Percentiles rank a stretch among this genome's conserved stretches.
Conservation (phyloP, 2,329 filamentous ascomycete genomes). For the Aspergillus nomiae region DNA sequence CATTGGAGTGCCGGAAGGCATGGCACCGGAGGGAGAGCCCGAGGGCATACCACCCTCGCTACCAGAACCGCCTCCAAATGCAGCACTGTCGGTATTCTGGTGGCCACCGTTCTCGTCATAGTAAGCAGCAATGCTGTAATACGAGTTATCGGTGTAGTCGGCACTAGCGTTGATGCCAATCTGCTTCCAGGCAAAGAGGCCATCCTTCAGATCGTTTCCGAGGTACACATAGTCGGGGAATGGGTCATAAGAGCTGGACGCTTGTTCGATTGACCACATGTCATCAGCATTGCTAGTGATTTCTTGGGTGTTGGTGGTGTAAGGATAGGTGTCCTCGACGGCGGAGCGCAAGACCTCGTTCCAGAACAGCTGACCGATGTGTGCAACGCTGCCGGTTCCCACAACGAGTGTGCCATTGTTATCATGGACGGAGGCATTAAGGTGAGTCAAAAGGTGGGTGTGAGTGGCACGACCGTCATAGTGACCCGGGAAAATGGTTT, state of each 20-base stretch:
- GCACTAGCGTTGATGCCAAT: conserved; percentile 49
- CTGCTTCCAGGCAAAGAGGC: conserved; percentile 53
- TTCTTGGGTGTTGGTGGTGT: conserved; percentile 30
- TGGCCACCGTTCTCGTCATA: conserved; percentile 25
- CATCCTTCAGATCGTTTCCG: conserved; percentile 50
- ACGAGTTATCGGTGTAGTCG: conserved; percentile 27
- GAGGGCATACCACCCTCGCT: conserved; percentile 8
- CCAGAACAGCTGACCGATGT: conserved; percentile 55
- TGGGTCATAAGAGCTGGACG: conserved; percentile 51
- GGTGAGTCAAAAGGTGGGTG: conserved; percentile 53
- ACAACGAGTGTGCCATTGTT: conserved; percentile 49
- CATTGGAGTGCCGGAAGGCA: conserved; percentile 13
- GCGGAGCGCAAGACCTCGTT: conserved; percentile 48
- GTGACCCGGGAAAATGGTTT: conserved; percentile 52
- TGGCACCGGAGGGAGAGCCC: conserved; percentile 16
- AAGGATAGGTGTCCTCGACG: conserved; percentile 47
- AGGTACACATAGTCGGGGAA: conserved; percentile 58
- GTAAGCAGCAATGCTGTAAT: conserved; percentile 28
- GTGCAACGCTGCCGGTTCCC: conserved; percentile 45
- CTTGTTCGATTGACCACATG: conserved; percentile 42
- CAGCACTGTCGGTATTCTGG: conserved; percentile 20
- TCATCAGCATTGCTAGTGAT: conserved; percentile 49
- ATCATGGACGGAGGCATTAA: conserved; percentile 36
- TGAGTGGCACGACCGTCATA: conserved; percentile 51
- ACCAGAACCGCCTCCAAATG: conserved; percentile 16